Percentiles rank a stretch among this genome's conserved stretches.
These are phyloP conservation scores for Fomitiporia mediterranea DNA, from an alignment of 1,284 basidiomycete genomes.

Conservation along the genomic window DNA sequence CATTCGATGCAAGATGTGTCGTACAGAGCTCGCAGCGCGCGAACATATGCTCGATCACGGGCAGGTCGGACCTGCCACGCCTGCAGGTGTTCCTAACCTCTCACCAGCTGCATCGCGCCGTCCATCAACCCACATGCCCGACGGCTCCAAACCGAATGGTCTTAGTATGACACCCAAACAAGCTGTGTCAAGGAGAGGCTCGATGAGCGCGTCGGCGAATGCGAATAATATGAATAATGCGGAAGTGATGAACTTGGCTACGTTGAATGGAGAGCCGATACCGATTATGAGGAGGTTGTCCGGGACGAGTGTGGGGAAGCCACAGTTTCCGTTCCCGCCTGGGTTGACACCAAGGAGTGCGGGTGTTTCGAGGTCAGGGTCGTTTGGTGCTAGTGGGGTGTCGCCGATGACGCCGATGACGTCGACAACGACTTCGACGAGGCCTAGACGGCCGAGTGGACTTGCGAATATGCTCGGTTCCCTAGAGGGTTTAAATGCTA, in stretches of 20 bases:
- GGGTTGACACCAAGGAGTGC: constrained; percentile 1
- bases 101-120: constrained; percentile 50
- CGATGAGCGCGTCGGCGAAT: neutral
- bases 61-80: constrained; percentile 63
- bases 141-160: constrained; percentile 3
- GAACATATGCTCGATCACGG: constrained; percentile 93
- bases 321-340: neutral
- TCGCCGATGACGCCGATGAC: no score
- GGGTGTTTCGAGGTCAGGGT: constrained; percentile 10
- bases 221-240: no score
- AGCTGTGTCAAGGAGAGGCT: constrained; percentile 5
- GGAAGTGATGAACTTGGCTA: constrained; percentile 6
- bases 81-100: constrained; percentile 34
- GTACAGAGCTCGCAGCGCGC: constrained; percentile 79
- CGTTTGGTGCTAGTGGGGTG: neutral
- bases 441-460: constrained; percentile 6
- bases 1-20: constrained; percentile 83
- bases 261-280: constrained; percentile 16
- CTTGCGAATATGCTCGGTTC: constrained; percentile 3
- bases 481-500: constrained; percentile 3
- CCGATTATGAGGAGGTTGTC: neutral
- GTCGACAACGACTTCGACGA: no score
- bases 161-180: constrained; percentile 10
- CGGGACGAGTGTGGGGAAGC: neutral
- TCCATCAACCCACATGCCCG: constrained; percentile 29